Conservation (phyloP, 2,329 filamentous ascomycete genomes). For the Phialophora expanda region DNA sequence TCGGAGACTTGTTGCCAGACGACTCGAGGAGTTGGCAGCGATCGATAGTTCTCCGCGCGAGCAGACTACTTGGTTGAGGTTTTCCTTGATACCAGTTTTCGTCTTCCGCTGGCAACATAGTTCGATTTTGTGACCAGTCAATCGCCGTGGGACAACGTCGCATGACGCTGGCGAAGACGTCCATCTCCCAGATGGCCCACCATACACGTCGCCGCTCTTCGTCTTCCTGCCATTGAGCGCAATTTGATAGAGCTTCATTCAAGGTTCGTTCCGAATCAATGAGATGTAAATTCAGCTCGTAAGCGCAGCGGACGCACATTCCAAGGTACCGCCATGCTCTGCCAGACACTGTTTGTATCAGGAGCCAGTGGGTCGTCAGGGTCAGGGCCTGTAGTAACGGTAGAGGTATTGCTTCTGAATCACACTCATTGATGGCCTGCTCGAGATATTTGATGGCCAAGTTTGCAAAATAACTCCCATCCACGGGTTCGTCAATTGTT, state of each 20-base stretch:
- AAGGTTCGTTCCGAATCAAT: conserved; percentile 30
- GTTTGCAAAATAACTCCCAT: conserved; percentile 36
- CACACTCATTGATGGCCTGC: conserved; percentile 43
- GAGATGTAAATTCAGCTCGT: conserved; percentile 47
- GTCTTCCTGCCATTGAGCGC: conserved; percentile 38
- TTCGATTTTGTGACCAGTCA: conserved; percentile 46
- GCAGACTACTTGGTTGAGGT: conserved; percentile 39
- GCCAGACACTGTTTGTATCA: conserved; percentile 46
- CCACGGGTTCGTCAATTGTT: no score
- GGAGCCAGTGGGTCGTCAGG: conserved; percentile 45
- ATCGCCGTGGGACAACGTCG: conserved; percentile 47
- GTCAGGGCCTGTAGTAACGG: conserved; percentile 48
- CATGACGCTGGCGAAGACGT: conserved; percentile 51
- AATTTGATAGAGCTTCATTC: conserved; percentile 10
- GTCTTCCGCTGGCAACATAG: conserved; percentile 47
- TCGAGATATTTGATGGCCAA: conserved; percentile 41
- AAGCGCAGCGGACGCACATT: conserved; percentile 42
- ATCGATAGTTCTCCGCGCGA: conserved; percentile 42
- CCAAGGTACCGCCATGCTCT: conserved; percentile 47
- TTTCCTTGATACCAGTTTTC: conserved; percentile 43
- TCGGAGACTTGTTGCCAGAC: conserved; percentile 44
- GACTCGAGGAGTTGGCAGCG: conserved; percentile 45
- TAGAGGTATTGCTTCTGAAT: conserved; percentile 44
- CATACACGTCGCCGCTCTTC: conserved; percentile 50
- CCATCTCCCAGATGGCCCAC: conserved; percentile 54